phyloP scores from a whole-genome alignment of 2,329 filamentous ascomycete species.

The Whalleya microplaca region DNA sequence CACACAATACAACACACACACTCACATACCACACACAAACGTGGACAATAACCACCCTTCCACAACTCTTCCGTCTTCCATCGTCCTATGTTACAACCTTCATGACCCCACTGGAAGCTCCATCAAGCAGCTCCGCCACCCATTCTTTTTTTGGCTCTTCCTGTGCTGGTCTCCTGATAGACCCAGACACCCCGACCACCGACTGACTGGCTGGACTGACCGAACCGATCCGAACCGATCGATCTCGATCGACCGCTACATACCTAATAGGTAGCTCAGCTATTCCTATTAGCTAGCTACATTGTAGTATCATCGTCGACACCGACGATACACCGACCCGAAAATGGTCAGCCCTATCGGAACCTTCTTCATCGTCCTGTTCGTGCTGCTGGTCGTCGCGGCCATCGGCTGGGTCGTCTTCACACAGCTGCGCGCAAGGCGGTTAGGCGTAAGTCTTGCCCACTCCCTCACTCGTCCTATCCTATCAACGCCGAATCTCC shows the following conservation, averaged over 20 bases:
- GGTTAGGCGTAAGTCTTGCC: slow-evolving; percentile 64
- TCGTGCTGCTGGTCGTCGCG: slow-evolving; percentile 62
- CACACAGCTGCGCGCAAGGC: slow-evolving; percentile 71
- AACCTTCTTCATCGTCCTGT: slow-evolving; percentile 73
- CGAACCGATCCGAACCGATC: too few relatives aligned
- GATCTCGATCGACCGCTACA: background rate
- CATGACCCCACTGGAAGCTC: background rate
- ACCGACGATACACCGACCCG: slow-evolving; percentile 8
- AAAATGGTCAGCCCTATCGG: slow-evolving; percentile 60
- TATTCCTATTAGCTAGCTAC: too few relatives aligned
- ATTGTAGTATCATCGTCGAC: too few relatives aligned
- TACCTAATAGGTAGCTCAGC: background rate
- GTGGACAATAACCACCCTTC: background rate
- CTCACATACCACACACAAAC: too few relatives aligned
- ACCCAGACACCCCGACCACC: too few relatives aligned
- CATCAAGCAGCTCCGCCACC: slow-evolving; percentile 2
- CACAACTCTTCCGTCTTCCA: slow-evolving; percentile 7
- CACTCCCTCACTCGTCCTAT: background rate
- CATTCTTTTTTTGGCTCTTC: background rate
- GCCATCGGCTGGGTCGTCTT: slow-evolving; percentile 71
- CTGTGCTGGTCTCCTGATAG: background rate
- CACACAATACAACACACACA: slow-evolving; percentile 10
- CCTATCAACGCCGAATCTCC: background rate
- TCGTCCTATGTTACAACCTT: too few relatives aligned
- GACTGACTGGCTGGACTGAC: too few relatives aligned